Evolutionary conservation across 208 protist species (phyloP), one percentile per base, ranked within the genome.

Genomic region (Spongospora subterranea): DNA sequence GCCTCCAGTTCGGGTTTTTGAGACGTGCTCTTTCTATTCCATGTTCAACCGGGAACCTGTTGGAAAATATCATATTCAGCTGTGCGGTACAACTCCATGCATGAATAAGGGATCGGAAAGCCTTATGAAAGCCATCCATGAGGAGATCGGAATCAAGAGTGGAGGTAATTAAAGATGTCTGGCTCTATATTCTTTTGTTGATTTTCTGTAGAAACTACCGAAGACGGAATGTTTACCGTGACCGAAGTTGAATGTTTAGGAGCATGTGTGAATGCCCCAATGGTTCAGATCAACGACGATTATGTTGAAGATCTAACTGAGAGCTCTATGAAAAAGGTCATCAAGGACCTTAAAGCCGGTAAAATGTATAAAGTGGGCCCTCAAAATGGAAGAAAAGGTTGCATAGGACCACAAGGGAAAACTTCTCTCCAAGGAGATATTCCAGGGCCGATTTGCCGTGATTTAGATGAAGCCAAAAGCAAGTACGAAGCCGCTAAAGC

Each of bases 51-150:
- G 95, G 0, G 65, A 94, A 46, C 82, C 64, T 45, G 89, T 94
- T 38, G 93, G 93, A 38, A 93, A 94, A 88, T 93, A 93, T 82
- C 77, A 94, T 50, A 46, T 93, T 29, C 90, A 93, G 41, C 39
- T 97, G 17, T 97, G 96, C 92, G 96, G 95, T 20, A 97, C 96
- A 13, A 96, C 96, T 0, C 96, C 96, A 41, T 97, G 96, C 94
- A 94, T 95, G 95, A 88, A 97, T 0, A 77, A 95, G 50, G 94
- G 94, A 0, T 76, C 91, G n/a, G 89, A 93, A 17, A 92, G 89
- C 17, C 94, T 97, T 54, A 24, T 96, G 1, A 66, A 94, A 29
- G 77, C 93, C 13, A 88, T 94, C 60, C 90, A 96, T 92, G 88
- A 96, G 53, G 88, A 96, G 66, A 91, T 96, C 0, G 91, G 91